phyloP scores from a whole-genome alignment of 2,329 filamentous ascomycete species.

The Calonectria montana region DNA sequence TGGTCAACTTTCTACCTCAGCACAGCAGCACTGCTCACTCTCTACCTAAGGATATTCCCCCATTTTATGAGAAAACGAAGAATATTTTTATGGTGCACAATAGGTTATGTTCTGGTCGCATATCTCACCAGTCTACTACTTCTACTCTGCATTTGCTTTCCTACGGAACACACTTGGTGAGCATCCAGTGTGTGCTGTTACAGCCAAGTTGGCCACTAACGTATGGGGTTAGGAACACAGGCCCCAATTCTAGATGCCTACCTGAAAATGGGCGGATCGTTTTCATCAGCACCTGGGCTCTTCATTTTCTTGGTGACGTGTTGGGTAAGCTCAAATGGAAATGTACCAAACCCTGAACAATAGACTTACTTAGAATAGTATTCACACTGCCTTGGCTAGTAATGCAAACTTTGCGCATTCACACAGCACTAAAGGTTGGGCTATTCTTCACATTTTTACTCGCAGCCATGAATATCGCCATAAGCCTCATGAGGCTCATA shows the following conservation, averaged over 20 bases:
- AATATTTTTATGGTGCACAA: neutral
- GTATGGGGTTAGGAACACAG: constrained; percentile 43
- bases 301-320: neutral
- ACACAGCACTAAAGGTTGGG: neutral
- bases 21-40: neutral
- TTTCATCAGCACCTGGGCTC: neutral
- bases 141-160: neutral
- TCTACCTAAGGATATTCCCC: neutral
- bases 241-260: neutral
- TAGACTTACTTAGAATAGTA: too few relatives aligned
- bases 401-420: neutral
- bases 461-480: neutral
- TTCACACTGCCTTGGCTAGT: neutral
- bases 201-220: neutral
- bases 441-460: constrained; percentile 3
- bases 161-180: neutral
- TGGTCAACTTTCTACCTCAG: neutral
- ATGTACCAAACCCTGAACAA: too few relatives aligned
- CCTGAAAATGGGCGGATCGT: neutral
- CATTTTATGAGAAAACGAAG: neutral
- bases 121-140: neutral
- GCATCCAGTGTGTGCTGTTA: neutral
- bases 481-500: neutral
- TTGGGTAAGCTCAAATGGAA: neutral
- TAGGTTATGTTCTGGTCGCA: neutral